Evolutionary conservation across 1,139 yeast genomes (phyloP).

Genomic region (Chernovozyma aurita): DNA sequence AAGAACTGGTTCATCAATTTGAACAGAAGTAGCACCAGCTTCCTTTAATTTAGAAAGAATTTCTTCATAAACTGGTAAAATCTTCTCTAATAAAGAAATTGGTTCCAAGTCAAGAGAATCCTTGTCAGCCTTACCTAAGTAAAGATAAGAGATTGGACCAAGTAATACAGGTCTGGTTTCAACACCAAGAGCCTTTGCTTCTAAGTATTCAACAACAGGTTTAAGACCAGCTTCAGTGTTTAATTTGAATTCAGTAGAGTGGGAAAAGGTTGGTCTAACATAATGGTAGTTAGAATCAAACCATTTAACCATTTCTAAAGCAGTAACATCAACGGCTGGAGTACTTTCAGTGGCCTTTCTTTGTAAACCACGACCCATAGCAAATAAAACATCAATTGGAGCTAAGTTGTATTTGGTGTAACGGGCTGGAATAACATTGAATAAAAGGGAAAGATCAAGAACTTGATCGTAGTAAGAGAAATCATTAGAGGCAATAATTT

Average conservation of each 20-base stretch:
- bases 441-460: slow-evolving; percentile 83
- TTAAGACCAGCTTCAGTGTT: slow-evolving; percentile 69
- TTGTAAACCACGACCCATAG: slow-evolving; percentile 99
- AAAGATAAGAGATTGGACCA: slow-evolving; percentile 94
- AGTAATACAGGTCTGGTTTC: slow-evolving; percentile 95
- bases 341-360: slow-evolving; percentile 86
- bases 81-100: slow-evolving; percentile 78
- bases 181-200: slow-evolving; percentile 94
- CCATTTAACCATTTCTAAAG: slow-evolving; percentile 99
- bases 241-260: slow-evolving; percentile 92
- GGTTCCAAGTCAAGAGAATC: slow-evolving; percentile 95
- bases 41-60: slow-evolving; percentile 79
- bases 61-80: slow-evolving; percentile 89
- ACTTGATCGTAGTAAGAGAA: slow-evolving; percentile 98
- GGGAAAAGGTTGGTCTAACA: slow-evolving; percentile 98
- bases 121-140: slow-evolving; percentile 97
- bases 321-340: slow-evolving; percentile 95
- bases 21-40: slow-evolving; percentile 95
- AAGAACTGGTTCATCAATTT: slow-evolving; percentile 95
- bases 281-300: slow-evolving; percentile 99
- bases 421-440: slow-evolving; percentile 95
- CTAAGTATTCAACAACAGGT: slow-evolving; percentile 96
- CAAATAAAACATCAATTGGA: slow-evolving; percentile 89
- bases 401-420: slow-evolving; percentile 89
- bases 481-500: slow-evolving; percentile 94